Evolutionary conservation across 2,329 filamentous ascomycete species (phyloP).

Genomic region (Hortaea werneckii): DNA sequence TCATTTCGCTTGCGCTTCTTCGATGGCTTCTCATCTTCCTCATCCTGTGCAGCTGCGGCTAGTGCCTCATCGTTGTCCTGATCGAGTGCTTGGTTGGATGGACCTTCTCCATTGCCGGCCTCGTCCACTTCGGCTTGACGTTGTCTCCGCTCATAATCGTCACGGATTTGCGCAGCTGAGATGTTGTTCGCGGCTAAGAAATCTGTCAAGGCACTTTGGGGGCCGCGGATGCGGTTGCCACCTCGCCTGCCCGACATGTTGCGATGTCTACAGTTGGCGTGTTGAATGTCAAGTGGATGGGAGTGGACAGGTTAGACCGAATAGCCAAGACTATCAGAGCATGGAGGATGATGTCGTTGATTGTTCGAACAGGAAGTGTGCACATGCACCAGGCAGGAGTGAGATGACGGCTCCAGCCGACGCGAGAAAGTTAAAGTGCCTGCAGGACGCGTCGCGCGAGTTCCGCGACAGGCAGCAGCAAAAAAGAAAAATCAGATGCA

Average conservation of each 20-base stretch:
- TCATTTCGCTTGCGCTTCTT: conserved; percentile 50
- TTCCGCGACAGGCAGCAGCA: background rate
- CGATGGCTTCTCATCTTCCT: conserved; percentile 28
- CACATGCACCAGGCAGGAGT: too few species aligned
- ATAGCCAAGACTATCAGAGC: too few species aligned
- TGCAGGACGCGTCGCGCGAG: background rate
- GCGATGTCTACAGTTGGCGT: too few species aligned
- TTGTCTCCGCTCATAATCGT: conserved; percentile 47
- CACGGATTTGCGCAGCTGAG: conserved; percentile 52
- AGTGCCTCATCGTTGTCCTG: conserved; percentile 22
- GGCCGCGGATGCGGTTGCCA: conserved; percentile 44
- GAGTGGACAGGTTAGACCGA: too few species aligned
- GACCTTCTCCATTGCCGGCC: conserved; percentile 25
- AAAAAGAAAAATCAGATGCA: background rate
- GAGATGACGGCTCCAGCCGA: background rate
- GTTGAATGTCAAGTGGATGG: too few species aligned
- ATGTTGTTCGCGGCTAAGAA: conserved; percentile 57
- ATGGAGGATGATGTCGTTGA: too few species aligned
- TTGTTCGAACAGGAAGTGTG: too few species aligned
- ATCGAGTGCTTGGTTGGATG: conserved; percentile 19
- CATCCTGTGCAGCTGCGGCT: conserved; percentile 26
- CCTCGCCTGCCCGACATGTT: conserved; percentile 26
- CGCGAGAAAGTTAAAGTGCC: background rate
- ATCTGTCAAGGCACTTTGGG: conserved; percentile 54
- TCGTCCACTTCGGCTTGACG: conserved; percentile 37